Evolutionary conservation across 1,284 basidiomycete species (phyloP).

Genomic region (Microbotryum saponariae): DNA sequence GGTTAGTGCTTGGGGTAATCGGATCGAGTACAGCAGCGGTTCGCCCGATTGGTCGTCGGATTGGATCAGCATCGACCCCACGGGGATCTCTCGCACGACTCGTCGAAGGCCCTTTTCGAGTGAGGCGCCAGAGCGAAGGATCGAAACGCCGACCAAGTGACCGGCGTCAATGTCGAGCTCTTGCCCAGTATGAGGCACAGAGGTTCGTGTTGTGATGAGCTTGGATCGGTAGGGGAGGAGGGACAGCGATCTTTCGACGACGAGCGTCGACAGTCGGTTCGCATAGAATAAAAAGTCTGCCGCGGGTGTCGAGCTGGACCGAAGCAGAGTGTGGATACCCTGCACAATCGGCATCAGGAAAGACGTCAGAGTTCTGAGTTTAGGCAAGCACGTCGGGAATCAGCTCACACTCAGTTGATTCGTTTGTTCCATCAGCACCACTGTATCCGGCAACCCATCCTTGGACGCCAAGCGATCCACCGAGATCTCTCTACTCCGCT

Average conservation of each 20-base stretch:
- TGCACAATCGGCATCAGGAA: slow-evolving; percentile 37
- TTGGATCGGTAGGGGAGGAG: slow-evolving; percentile 64
- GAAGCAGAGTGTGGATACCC: slow-evolving; percentile 54
- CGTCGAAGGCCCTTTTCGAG: slow-evolving; percentile 82
- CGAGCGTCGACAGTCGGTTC: slow-evolving; percentile 73
- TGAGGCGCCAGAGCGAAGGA: slow-evolving; percentile 79
- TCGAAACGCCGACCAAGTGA: slow-evolving; percentile 70
- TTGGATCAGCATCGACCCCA: slow-evolving; percentile 83
- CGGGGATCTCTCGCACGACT: slow-evolving; percentile 75
- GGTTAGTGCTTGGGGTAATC: slow-evolving; percentile 66
- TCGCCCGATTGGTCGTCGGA: slow-evolving; percentile 77
- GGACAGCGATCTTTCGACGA: slow-evolving; percentile 77
- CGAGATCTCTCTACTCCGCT: not conserved
- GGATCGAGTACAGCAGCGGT: slow-evolving; percentile 73
- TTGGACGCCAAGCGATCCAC: not conserved
- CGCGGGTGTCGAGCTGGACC: slow-evolving; percentile 50
- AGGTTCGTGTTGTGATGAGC: slow-evolving; percentile 61
- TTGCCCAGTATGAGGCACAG: slow-evolving; percentile 54
- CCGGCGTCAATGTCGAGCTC: slow-evolving; percentile 53
- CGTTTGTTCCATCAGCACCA: slow-evolving; percentile 68
- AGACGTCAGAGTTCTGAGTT: not conserved
- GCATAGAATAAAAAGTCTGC: slow-evolving; percentile 86
- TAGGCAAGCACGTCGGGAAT: not conserved
- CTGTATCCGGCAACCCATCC: slow-evolving; percentile 48
- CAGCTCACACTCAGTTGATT: slow-evolving; percentile 62